phyloP scores from a whole-genome alignment of 2,329 filamentous ascomycete genomes.

The Paracamarosporium sp. region DNA sequence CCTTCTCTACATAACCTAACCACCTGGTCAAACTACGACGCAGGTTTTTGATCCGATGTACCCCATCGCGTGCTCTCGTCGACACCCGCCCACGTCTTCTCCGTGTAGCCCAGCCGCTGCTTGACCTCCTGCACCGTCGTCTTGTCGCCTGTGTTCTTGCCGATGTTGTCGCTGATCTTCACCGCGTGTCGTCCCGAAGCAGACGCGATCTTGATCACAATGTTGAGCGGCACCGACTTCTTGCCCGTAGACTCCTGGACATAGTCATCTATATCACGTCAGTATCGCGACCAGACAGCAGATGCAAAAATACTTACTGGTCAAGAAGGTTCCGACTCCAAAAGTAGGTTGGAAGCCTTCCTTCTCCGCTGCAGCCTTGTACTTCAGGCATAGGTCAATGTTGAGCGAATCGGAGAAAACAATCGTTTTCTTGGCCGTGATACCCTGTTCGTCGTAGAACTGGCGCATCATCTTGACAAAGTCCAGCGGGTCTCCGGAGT shows the following conservation, averaged over 20 bases:
- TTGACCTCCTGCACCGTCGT: slow-evolving; percentile 83
- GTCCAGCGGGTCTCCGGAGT: slow-evolving; percentile 83
- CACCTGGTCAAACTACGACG: slow-evolving; percentile 10
- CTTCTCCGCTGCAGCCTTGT: slow-evolving; percentile 82
- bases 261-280: slow-evolving; percentile 73
- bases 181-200: slow-evolving; percentile 82
- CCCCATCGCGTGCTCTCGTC: slow-evolving; percentile 88
- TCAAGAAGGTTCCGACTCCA: slow-evolving; percentile 93
- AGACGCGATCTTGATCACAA: slow-evolving; percentile 95
- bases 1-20: not conserved
- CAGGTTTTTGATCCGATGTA: slow-evolving; percentile 38
- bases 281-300: not conserved
- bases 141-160: slow-evolving; percentile 93
- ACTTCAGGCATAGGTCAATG: slow-evolving; percentile 87
- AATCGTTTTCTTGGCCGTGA: slow-evolving; percentile 82
- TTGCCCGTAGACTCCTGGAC: slow-evolving; percentile 71
- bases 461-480: slow-evolving; percentile 80
- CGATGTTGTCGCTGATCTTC: slow-evolving; percentile 87
- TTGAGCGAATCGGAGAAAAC: slow-evolving; percentile 97
- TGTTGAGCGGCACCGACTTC: slow-evolving; percentile 92
- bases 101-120: slow-evolving; percentile 81
- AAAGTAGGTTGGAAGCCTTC: slow-evolving; percentile 86
- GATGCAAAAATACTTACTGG: slow-evolving; percentile 60
- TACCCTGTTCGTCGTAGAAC: slow-evolving; percentile 79
- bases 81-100: slow-evolving; percentile 81